Conservation (phyloP, 2,329 filamentous ascomycete species). For the Alternaria alternata region DNA sequence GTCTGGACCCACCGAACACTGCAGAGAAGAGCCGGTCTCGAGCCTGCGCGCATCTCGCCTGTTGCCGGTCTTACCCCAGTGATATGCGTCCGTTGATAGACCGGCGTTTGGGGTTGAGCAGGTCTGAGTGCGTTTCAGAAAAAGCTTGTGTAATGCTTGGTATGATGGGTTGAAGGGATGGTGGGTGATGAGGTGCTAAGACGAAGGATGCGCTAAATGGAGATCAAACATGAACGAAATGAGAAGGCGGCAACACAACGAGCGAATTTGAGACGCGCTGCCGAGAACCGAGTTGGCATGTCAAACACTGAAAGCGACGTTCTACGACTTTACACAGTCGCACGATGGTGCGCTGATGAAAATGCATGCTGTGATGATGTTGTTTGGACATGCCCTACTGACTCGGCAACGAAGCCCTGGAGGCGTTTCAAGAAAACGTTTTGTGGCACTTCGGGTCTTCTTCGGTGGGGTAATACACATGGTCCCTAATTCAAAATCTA, state of each 20-base stretch:
- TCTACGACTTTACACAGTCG: background rate
- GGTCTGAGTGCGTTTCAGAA: constrained; percentile 23
- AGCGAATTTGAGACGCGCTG: constrained; percentile 2
- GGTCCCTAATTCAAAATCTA: background rate
- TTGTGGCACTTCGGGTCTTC: constrained; percentile 9
- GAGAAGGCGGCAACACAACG: constrained; percentile 27
- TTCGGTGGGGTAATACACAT: background rate
- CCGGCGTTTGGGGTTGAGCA: constrained; percentile 7
- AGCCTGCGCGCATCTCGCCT: constrained; percentile 12
- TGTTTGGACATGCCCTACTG: background rate
- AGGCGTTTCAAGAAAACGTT: constrained; percentile 4
- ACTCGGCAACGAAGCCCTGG: background rate
- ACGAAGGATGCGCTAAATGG: constrained; percentile 33
- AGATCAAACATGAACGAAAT: constrained; percentile 48
- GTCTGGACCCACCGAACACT: constrained; percentile 1
- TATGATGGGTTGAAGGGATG: constrained; percentile 16
- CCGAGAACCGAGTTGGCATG: background rate
- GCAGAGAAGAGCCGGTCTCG: background rate
- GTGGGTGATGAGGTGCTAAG: constrained; percentile 20
- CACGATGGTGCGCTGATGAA: background rate
- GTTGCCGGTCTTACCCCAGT: constrained; percentile 11
- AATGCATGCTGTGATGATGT: background rate
- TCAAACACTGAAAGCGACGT: background rate
- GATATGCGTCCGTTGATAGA: constrained; percentile 8
- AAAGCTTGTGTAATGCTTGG: constrained; percentile 24